phyloP scores from a whole-genome alignment of 2,329 filamentous ascomycete species.

The Mycocentrospora acerina region DNA sequence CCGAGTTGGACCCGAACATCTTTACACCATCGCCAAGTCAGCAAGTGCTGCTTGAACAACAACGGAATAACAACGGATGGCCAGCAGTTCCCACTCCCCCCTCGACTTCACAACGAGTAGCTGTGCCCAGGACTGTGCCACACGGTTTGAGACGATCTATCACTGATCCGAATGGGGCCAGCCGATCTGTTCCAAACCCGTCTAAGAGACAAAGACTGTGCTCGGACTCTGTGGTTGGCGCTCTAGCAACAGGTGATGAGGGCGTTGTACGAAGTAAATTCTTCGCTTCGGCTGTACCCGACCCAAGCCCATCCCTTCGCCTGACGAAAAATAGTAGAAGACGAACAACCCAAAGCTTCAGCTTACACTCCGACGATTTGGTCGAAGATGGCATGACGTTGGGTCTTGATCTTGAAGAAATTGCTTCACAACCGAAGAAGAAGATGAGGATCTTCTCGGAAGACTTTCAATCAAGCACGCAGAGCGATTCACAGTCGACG shows the following conservation, averaged over 20 bases:
- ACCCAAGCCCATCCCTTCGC: slow-evolving; percentile 46
- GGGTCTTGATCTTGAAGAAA: slow-evolving; percentile 36
- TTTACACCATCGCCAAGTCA: slow-evolving; percentile 68
- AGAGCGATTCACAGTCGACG: slow-evolving; percentile 32
- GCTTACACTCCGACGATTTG: slow-evolving; percentile 53
- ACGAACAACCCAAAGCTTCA: slow-evolving; percentile 43
- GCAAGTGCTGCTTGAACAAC: slow-evolving; percentile 57
- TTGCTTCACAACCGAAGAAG: slow-evolving; percentile 31
- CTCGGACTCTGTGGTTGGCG: slow-evolving; percentile 39
- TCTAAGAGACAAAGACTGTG: slow-evolving; percentile 50
- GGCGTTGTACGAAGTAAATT: slow-evolving; percentile 48
- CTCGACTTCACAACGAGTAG: slow-evolving; percentile 19
- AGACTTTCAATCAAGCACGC: slow-evolving; percentile 13
- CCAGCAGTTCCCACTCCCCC: slow-evolving; percentile 53
- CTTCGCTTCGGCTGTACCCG: slow-evolving; percentile 40
- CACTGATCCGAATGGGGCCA: slow-evolving; percentile 39
- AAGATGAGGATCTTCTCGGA: slow-evolving; percentile 38
- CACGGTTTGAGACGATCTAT: slow-evolving; percentile 44
- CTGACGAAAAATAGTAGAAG: slow-evolving; percentile 33
- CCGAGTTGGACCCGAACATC: slow-evolving; percentile 67
- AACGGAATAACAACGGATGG: slow-evolving; percentile 56
- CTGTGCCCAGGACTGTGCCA: slow-evolving; percentile 42
- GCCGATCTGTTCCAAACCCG: slow-evolving; percentile 47
- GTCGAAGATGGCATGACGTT: slow-evolving; percentile 46
- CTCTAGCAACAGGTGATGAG: slow-evolving; percentile 26